These are phyloP conservation scores for Leishmania arabica DNA, from an alignment of 208 protist species.

Conservation along the genomic window DNA sequence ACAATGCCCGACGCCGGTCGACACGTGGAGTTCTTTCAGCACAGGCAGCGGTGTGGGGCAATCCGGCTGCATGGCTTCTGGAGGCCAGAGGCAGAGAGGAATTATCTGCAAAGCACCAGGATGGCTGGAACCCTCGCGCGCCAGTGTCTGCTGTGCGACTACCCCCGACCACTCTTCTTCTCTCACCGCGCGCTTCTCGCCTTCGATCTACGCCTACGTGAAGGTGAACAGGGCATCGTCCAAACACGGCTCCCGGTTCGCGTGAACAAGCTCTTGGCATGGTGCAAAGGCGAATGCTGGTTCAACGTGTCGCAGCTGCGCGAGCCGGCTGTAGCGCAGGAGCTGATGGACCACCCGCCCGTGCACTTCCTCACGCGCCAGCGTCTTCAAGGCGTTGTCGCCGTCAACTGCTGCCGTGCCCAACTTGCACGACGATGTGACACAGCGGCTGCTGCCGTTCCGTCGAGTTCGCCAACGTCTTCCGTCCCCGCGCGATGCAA, in stretches of 20 bases:
- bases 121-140: slow-evolving; percentile 25
- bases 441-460: slow-evolving; percentile 2
- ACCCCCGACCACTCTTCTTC: slow-evolving; percentile 41
- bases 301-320: slow-evolving; percentile 78
- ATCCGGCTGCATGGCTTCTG: slow-evolving; percentile 32
- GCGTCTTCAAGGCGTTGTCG: slow-evolving; percentile 19
- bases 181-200: slow-evolving; percentile 22
- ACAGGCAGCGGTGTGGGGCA: slow-evolving; percentile 5
- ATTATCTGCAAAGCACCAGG: background rate
- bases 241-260: slow-evolving; percentile 7
- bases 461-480: slow-evolving; percentile 4
- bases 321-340: slow-evolving; percentile 47
- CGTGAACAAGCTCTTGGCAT: slow-evolving; percentile 20
- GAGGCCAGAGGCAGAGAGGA: background rate
- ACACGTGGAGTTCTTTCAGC: slow-evolving; percentile 32
- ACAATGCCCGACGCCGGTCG: slow-evolving; percentile 32
- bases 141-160: slow-evolving; percentile 52
- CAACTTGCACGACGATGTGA: slow-evolving; percentile 34
- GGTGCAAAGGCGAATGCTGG: slow-evolving; percentile 46
- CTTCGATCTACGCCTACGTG: slow-evolving; percentile 22
- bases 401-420: slow-evolving; percentile 47
- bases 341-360: slow-evolving; percentile 47
- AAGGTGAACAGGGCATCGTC: slow-evolving; percentile 36
- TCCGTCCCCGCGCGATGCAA: background rate
- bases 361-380: slow-evolving; percentile 44